A percentile compares a stretch with the other conserved stretches of the same genome.
phyloP scores from a whole-genome alignment of 768 basidiomycete genomes.

The Suillus subalutaceus region DNA sequence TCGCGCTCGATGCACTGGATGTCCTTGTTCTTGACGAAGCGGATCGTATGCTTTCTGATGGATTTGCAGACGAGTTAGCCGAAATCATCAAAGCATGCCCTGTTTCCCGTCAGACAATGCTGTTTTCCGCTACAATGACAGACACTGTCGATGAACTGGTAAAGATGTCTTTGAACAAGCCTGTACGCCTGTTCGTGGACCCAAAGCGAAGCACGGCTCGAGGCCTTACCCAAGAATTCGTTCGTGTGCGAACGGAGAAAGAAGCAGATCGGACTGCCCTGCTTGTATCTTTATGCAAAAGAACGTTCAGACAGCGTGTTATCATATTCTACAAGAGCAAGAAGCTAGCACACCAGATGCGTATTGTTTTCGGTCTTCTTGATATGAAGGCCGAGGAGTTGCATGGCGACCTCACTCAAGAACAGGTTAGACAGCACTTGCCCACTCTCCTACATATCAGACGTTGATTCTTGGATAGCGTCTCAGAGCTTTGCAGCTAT shows the following conservation, averaged over 20 bases:
- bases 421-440: constrained; percentile 62
- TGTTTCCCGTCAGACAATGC: constrained; percentile 89
- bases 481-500: constrained; percentile 80
- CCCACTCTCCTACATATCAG: constrained; percentile 8
- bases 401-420: constrained; percentile 95
- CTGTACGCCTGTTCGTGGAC: constrained; percentile 94
- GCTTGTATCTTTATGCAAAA: constrained; percentile 81
- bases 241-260: constrained; percentile 82
- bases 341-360: constrained; percentile 96
- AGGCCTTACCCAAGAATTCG: constrained; percentile 91
- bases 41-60: constrained; percentile 94
- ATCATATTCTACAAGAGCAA: constrained; percentile 97
- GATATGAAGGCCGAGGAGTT: constrained; percentile 90
- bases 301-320: constrained; percentile 81
- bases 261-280: constrained; percentile 77
- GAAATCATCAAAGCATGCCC: constrained; percentile 95
- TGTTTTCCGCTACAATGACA: constrained; percentile 99
- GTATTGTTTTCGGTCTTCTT: constrained; percentile 88
- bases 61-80: constrained; percentile 90
- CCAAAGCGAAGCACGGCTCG: constrained; percentile 87
- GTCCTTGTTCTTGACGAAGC: constrained; percentile 96
- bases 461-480: constrained; percentile 52
- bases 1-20: constrained; percentile 90
- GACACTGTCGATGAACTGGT: constrained; percentile 95
- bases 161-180: constrained; percentile 89